phyloP scores from a whole-genome alignment of 176 grass and related monocot species.

The Tuctoria greenei region DNA sequence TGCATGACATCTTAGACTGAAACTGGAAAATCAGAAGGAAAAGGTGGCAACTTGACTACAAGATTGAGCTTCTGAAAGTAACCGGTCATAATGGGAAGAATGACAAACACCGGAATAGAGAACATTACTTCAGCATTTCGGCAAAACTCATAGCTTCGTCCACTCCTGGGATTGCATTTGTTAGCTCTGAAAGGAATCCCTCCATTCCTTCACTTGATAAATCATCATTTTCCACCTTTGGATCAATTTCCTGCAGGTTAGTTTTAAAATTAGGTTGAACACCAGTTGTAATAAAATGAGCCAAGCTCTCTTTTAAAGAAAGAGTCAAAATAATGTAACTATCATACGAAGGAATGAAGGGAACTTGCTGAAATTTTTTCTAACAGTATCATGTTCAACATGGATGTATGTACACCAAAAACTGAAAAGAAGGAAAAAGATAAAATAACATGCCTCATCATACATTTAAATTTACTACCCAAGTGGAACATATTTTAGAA shows the following conservation, averaged over 20 bases:
- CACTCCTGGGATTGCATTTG: constrained; percentile 99
- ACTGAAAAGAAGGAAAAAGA: neutral
- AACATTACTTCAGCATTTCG: constrained; percentile 94
- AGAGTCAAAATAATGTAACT: constrained; percentile 2
- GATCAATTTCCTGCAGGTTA: constrained; percentile 79
- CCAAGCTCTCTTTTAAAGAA: neutral
- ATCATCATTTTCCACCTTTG: constrained; percentile 96
- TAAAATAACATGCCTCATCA: neutral
- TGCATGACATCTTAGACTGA: neutral
- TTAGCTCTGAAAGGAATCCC: constrained; percentile 90
- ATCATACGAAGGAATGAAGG: neutral
- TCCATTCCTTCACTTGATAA: constrained; percentile 82
- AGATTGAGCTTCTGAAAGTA: neutral
- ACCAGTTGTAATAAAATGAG: constrained; percentile 4
- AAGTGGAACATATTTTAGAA: neutral
- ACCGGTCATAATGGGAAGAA: neutral
- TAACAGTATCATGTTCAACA: neutral
- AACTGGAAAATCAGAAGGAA: neutral
- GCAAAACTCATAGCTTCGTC: constrained; percentile 99
- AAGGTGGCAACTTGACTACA: neutral
- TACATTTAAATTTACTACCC: constrained; percentile 22
- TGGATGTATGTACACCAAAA: constrained; percentile 10
- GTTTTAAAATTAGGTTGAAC: constrained; percentile 4
- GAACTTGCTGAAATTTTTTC: neutral
- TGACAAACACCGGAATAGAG: constrained; percentile 17